A percentile compares a stretch with the other conserved stretches of the same genome.
These are phyloP conservation scores for Lactifluus volemus DNA, from an alignment of 768 basidiomycete species.

Conservation along the genomic window DNA sequence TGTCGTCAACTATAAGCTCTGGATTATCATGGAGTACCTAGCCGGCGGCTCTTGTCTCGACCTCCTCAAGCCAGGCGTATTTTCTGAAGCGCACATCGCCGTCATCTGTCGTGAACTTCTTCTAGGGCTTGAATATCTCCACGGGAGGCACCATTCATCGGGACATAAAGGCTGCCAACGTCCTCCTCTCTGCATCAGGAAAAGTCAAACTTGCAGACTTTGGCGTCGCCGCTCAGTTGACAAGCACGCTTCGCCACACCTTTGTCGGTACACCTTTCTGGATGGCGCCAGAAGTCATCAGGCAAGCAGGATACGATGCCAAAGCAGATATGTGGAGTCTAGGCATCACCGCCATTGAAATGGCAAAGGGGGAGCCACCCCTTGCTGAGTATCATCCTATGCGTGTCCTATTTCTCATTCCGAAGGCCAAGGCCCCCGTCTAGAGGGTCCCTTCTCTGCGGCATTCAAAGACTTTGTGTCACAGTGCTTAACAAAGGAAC, in stretches of 20 bases:
- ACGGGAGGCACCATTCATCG: slow-evolving; percentile 91
- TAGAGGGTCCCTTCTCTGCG: slow-evolving; percentile 78
- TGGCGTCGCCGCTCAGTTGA: slow-evolving; percentile 95
- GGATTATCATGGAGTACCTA: slow-evolving; percentile 99
- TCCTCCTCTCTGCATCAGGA: slow-evolving; percentile 82
- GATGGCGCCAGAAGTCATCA: slow-evolving; percentile 99
- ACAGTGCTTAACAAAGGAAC: slow-evolving; percentile 89
- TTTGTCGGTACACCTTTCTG: slow-evolving; percentile 97
- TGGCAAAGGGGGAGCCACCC: slow-evolving; percentile 97
- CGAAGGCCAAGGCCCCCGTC: slow-evolving; percentile 89
- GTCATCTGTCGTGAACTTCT: slow-evolving; percentile 91
- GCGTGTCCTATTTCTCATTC: slow-evolving; percentile 96
- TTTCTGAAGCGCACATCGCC: slow-evolving; percentile 91
- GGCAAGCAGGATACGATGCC: slow-evolving; percentile 91
- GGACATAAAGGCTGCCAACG: slow-evolving; percentile 98
- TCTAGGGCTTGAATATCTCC: slow-evolving; percentile 91
- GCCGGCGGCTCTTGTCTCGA: slow-evolving; percentile 98
- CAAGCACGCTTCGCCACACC: slow-evolving; percentile 88
- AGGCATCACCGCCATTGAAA: slow-evolving; percentile 96
- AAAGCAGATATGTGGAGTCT: slow-evolving; percentile 98
- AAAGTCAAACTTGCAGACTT: slow-evolving; percentile 98
- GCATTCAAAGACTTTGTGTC: slow-evolving; percentile 92
- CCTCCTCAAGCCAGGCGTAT: slow-evolving; percentile 83
- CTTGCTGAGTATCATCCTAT: slow-evolving; percentile 97
- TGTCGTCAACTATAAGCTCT: slow-evolving; percentile 92